Conservation (phyloP, 129 eudicot genomes). For the Deinandra increscens region DNA sequence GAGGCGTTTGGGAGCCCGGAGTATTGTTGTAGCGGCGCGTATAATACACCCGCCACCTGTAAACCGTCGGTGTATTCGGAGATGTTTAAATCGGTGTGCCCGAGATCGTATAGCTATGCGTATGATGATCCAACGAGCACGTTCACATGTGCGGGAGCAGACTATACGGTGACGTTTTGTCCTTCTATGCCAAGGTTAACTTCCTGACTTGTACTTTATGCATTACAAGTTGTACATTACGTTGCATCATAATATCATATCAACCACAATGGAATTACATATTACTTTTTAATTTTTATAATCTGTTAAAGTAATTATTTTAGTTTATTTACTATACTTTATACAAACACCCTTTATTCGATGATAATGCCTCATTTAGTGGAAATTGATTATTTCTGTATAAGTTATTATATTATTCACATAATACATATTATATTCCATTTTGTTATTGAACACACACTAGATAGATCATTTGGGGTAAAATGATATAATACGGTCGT, state of each 20-base stretch:
- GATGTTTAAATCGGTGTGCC: conserved; percentile 82
- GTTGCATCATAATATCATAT: not conserved
- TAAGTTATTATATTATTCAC: too few relatives aligned
- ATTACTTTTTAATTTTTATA: too few relatives aligned
- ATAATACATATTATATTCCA: too few relatives aligned
- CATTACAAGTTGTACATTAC: not conserved
- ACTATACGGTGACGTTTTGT: conserved; percentile 87
- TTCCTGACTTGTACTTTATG: not conserved
- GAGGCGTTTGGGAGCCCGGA: conserved; percentile 80
- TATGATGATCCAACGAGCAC: conserved; percentile 95
- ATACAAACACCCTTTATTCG: too few relatives aligned
- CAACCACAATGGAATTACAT: not conserved
- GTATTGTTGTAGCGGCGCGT: conserved; percentile 96
- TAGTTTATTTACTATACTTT: too few relatives aligned
- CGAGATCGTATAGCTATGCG: conserved; percentile 92
- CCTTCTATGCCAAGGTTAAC: conserved; percentile 76
- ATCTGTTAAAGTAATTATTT: too few relatives aligned
- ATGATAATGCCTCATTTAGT: too few relatives aligned
- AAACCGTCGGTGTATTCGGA: conserved; percentile 80
- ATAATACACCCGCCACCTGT: conserved; percentile 76
- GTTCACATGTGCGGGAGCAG: conserved; percentile 87
- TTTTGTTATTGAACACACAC: too few relatives aligned
- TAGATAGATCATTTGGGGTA: too few relatives aligned
- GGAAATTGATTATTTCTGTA: too few relatives aligned
- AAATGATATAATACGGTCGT: too few relatives aligned